phyloP scores from a whole-genome alignment of 2,329 filamentous ascomycete species.

The Coniochaeta hoffmannii region DNA sequence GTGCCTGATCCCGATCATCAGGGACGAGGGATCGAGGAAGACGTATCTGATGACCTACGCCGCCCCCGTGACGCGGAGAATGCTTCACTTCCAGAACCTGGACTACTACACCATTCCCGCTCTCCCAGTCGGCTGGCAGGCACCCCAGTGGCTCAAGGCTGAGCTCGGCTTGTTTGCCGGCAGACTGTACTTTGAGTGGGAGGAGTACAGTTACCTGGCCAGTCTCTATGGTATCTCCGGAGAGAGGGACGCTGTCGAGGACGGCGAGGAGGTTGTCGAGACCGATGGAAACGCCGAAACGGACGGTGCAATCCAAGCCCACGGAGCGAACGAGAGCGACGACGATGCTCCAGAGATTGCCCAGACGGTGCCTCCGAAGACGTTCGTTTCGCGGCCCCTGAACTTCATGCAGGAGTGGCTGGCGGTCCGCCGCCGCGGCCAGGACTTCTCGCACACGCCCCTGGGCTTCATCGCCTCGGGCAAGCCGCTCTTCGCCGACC shows the following conservation, averaged over 20 bases:
- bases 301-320: background rate
- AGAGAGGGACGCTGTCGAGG: background rate
- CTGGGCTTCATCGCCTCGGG: constrained; percentile 51
- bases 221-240: constrained; percentile 22
- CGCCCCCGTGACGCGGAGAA: constrained; percentile 50
- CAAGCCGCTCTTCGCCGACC: constrained; percentile 35
- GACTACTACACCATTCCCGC: constrained; percentile 43
- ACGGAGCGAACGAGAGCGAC: background rate
- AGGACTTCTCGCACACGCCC: constrained; percentile 51
- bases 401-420: constrained; percentile 52
- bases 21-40: constrained; percentile 4
- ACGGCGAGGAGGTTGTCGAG: background rate
- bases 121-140: constrained; percentile 28
- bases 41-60: constrained; percentile 49
- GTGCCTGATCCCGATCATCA: constrained; percentile 37
- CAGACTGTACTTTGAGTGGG: constrained; percentile 49
- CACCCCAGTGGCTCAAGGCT: constrained; percentile 45
- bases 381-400: constrained; percentile 25
- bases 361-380: background rate
- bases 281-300: constrained; percentile 3
- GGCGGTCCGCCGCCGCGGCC: constrained; percentile 41
- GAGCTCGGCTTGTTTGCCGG: constrained; percentile 56
- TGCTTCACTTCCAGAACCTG: constrained; percentile 51
- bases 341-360: background rate
- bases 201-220: constrained; percentile 32